Base-by-base conservation (phyloP, 495 filamentous ascomycete species). In the Penicillium crystallinum region DNA sequence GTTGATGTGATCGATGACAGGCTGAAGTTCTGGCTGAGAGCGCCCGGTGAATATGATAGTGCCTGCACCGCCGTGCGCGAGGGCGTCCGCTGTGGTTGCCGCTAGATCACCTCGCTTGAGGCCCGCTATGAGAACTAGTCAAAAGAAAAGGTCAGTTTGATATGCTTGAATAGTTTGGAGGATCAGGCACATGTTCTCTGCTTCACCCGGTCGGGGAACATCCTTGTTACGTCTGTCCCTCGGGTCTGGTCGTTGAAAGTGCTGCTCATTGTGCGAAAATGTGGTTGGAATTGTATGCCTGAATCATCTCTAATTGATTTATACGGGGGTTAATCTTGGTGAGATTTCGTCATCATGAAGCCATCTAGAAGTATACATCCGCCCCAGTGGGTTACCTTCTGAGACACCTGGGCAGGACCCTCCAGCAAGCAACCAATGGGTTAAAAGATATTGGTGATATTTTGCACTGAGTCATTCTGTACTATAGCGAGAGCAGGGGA, bases 11-110 rank as follows among this genome's bases (percentile, higher is more conserved):
- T 72, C 63, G 52, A 74, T 70, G 33, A 72, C 66, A 1, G 66
- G 63, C 50, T 74, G 58, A 18, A 70, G 54, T 45, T 74, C 74
- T 8, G 56, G 48, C 18, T 58, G 62, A 7, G 72, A 70, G 29
- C 67, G 67, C 34, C 70, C 73, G 4, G 73, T 59, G 46, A 76
- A 71, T 49, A 81, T 71, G 33, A 80, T 56, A 2, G 59, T 44
- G 9, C 67, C 66, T 9, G 78, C 75, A 4, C 62, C 58, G 49
- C 64, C 71, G 31, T 65, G 57, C 8, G 60, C 44, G 30, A 66
- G 60, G 43, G 53, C 54, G 6, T 66, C 57, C 17, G 57, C 63
- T 1, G 53, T 55, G 29, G 41, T 41, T n/a, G 57, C 53, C 7
- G 60, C 42, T 14, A 63, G 35, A 4, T 61, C 57, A 21, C 49